phyloP scores from a whole-genome alignment of 768 basidiomycete genomes.

The Pleurotus salmoneostramineus region DNA sequence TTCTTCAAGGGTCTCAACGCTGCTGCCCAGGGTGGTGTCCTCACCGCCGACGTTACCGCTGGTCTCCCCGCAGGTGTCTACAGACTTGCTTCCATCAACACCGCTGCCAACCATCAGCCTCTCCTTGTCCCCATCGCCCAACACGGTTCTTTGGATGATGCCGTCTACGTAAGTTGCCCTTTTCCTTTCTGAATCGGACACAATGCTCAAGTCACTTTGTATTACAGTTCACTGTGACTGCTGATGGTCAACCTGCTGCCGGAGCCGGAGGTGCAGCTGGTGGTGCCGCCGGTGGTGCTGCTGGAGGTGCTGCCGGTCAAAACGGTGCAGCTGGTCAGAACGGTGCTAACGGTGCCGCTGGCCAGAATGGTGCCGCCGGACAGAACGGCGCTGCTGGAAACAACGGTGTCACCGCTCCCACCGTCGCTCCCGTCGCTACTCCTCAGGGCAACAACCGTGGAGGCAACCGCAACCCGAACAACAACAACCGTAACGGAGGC shows the following conservation, averaged over 20 bases:
- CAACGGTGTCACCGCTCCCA: not conserved
- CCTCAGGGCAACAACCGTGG: constrained; percentile 1
- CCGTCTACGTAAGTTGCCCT: constrained; percentile 21
- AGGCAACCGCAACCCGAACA: not conserved
- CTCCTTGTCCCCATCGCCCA: constrained; percentile 33
- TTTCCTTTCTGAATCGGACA: not conserved
- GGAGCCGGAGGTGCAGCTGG: constrained; percentile 7
- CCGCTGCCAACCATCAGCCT: constrained; percentile 44
- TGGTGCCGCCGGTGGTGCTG: constrained; percentile 11
- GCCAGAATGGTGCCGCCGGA: not conserved
- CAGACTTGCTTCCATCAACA: constrained; percentile 40
- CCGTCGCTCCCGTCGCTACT: not conserved
- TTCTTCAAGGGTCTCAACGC: constrained; percentile 57
- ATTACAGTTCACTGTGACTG: constrained; percentile 19
- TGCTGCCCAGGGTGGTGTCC: constrained; percentile 37
- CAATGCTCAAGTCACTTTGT: not conserved
- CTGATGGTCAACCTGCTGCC: constrained; percentile 10
- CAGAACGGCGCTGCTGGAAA: not conserved
- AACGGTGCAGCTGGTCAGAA: constrained; percentile 28
- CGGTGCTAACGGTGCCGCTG: not conserved
- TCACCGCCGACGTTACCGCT: constrained; percentile 42
- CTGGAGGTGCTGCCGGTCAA: constrained; percentile 17
- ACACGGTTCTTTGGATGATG: constrained; percentile 36
- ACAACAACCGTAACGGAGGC: constrained; percentile 4
- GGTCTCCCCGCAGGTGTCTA: constrained; percentile 55